Conservation (phyloP, 345 rosid genomes). For the Melastoma malabathricum region DNA sequence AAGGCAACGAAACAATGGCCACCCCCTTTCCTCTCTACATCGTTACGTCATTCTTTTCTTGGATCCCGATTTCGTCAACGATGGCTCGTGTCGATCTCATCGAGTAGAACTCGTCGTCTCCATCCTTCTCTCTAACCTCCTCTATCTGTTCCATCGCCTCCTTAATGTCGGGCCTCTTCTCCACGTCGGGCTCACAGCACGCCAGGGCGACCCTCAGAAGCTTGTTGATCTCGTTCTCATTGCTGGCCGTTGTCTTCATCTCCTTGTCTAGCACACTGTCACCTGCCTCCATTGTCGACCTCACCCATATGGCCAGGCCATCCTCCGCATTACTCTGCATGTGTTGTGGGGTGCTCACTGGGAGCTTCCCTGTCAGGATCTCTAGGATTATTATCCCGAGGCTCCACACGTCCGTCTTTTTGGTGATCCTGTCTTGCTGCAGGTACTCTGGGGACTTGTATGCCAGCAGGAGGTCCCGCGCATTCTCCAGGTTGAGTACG, state of each 20-base stretch:
- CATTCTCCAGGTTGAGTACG: conserved; percentile 46
- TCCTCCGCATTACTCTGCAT: conserved; percentile 34
- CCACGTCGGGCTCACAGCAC: conserved; percentile 66
- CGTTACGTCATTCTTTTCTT: too few species aligned
- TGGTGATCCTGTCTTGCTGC: conserved; percentile 27
- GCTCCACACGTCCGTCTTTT: conserved; percentile 77
- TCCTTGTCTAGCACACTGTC: conserved; percentile 78
- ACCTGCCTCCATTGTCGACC: conserved; percentile 56
- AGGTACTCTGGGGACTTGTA: conserved; percentile 73
- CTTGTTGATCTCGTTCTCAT: conserved; percentile 67
- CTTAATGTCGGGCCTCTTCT: conserved; percentile 53
- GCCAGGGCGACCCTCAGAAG: conserved; percentile 74
- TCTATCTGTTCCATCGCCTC: conserved; percentile 45
- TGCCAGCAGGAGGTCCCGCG: conserved; percentile 57
- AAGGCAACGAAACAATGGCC: too few species aligned
- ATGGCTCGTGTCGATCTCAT: too few species aligned
- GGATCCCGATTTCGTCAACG: conserved; percentile 5
- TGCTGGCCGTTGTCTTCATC: conserved; percentile 43
- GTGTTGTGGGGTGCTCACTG: conserved; percentile 54
- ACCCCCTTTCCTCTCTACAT: too few species aligned
- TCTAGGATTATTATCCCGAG: conserved; percentile 80
- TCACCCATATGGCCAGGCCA: conserved; percentile 67
- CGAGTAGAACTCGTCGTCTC: conserved; percentile 46
- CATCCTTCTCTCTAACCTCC: conserved; percentile 40
- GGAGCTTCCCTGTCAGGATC: conserved; percentile 68